phyloP scores from a whole-genome alignment of 106 monocot species.

The Dendrobium nobile region DNA sequence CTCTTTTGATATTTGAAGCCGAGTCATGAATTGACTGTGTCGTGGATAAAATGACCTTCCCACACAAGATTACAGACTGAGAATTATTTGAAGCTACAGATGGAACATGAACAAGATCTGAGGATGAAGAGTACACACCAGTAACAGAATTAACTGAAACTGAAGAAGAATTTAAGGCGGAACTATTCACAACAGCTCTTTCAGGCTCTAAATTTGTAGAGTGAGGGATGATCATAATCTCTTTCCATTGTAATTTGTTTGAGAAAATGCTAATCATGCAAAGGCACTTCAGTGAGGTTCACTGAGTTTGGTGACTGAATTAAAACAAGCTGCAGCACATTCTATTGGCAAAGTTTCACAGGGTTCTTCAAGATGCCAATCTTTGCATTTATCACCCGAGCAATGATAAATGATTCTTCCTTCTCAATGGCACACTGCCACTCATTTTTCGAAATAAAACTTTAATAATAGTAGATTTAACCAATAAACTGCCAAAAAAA shows the following conservation, averaged over 20 bases:
- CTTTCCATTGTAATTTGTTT: neutral
- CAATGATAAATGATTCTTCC: constrained; percentile 40
- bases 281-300: neutral
- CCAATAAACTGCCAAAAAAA: too few species aligned
- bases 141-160: constrained; percentile 24
- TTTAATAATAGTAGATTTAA: too few species aligned
- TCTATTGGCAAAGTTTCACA: constrained; percentile 32
- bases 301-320: constrained; percentile 4
- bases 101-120: constrained; percentile 74
- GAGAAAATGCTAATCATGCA: too few species aligned
- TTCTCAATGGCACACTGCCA: constrained; percentile 43
- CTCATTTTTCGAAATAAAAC: constrained; percentile 31
- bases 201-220: constrained; percentile 7
- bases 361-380: constrained; percentile 43
- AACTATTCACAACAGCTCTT: constrained; percentile 10
- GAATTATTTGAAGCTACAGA: constrained; percentile 36
- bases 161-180: constrained; percentile 15
- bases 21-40: constrained; percentile 18
- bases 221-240: constrained; percentile 1
- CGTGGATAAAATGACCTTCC: constrained; percentile 26
- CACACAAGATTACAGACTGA: constrained; percentile 11
- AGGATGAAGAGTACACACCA: constrained; percentile 55
- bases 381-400: constrained; percentile 19
- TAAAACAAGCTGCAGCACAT: constrained; percentile 32
- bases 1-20: constrained; percentile 16